Percentiles rank a stretch among this genome's conserved stretches.
These are phyloP conservation scores for Trametes sanguinea DNA, from an alignment of 768 basidiomycete genomes.

Conservation along the genomic window DNA sequence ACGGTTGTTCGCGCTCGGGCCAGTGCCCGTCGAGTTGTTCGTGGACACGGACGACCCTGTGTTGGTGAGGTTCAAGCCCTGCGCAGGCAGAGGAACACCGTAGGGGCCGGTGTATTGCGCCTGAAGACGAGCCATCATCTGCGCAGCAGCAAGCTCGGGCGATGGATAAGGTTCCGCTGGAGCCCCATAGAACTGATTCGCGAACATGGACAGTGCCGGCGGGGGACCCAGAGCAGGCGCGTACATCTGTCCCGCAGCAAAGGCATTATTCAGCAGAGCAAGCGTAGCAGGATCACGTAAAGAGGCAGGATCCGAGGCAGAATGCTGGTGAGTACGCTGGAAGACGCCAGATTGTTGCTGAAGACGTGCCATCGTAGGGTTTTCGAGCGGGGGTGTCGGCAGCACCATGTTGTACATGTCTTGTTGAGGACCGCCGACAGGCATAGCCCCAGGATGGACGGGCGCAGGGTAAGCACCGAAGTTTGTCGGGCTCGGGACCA, in stretches of 20 bases:
- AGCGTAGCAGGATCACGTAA: slow-evolving; percentile 72
- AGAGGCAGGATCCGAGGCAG: slow-evolving; percentile 78
- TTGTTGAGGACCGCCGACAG: slow-evolving; percentile 66
- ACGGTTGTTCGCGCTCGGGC: slow-evolving; percentile 89
- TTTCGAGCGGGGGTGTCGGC: slow-evolving; percentile 53
- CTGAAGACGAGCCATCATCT: slow-evolving; percentile 65
- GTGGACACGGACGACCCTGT: slow-evolving; percentile 34
- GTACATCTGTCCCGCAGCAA: slow-evolving; percentile 58
- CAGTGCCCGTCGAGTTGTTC: slow-evolving; percentile 44
- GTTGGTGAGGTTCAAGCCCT: slow-evolving; percentile 17
- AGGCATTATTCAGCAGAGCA: slow-evolving; percentile 59
- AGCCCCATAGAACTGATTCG: slow-evolving; percentile 65
- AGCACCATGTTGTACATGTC: slow-evolving; percentile 83
- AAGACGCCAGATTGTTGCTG: slow-evolving; percentile 80
- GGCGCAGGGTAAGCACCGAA: slow-evolving; percentile 43
- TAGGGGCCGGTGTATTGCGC: slow-evolving; percentile 57
- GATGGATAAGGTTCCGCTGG: slow-evolving; percentile 58
- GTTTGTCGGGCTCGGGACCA: slow-evolving; percentile 54
- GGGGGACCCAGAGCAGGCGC: slow-evolving; percentile 46
- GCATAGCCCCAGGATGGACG: slow-evolving; percentile 65
- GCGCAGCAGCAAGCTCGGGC: slow-evolving; percentile 53
- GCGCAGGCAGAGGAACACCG: slow-evolving; percentile 28
- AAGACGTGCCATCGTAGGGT: slow-evolving; percentile 69
- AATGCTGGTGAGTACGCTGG: slow-evolving; percentile 78
- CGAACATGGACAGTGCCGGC: slow-evolving; percentile 61